Base-by-base conservation (phyloP, 257 asterid species). In the Asclepias syriaca region DNA sequence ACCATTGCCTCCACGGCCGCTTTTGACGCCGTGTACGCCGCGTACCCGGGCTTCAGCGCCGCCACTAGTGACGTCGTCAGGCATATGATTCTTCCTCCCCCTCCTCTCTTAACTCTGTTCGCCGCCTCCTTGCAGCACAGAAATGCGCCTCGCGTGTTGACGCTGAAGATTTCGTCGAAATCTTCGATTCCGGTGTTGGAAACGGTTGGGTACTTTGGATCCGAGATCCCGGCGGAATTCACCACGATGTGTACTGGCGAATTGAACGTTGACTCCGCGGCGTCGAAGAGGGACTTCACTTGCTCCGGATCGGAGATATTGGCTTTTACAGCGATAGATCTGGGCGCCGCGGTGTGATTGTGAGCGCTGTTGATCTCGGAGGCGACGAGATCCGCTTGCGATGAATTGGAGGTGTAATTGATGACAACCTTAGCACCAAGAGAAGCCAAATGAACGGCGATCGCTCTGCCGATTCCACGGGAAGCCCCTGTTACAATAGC, bases 1-100 rank as follows among this genome's bases (percentile, higher is more conserved):
- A 85, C 78, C 93, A 90, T 85, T 72, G 91, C 85, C 82, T 90
- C 97, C 71, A 88, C 90, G 16, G 96, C 95, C 45, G 97, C 96
- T 61, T 90, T 90, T 19, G 96, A 88, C 14, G 89, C 93, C 21
- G 86, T 65, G 70, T 88, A 90, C 16, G 91, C 86, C 3, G 82
- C 88, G 82, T 56, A 87, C 4, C 89, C 80, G 8, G 96, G 91
- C 66, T 18, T 72, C 74, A 88, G 8, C 10, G 87, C 79, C 24
- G 77, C 96, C 27, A 80, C 88, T 43, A 83, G 0, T 13, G 96
- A 85, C 9, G 90, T 65, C 45, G 97, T 70, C 12, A 88, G 69
- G 69, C 85, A 76, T 8, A 90, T 71, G 18, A 90, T 87, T 56
- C 96, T 80, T 54, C 97, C 93, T 0, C 91, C 96, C 37, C 89